Evolutionary conservation across 306 rosid genomes (phyloP), one percentile per base, ranked within the genome.

Genomic region (Sicyos edulis): DNA sequence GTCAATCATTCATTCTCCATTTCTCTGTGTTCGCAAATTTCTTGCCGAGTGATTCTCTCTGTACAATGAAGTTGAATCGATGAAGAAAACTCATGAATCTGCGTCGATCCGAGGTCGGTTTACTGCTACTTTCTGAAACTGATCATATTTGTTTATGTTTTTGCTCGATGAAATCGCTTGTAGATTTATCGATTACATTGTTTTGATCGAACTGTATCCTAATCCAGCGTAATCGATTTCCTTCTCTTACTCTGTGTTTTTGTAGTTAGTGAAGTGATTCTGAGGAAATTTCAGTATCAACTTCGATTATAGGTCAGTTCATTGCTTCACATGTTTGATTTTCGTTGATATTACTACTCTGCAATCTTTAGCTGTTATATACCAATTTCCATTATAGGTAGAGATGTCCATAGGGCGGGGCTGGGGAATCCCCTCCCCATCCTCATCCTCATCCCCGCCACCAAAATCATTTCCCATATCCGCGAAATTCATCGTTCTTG

Each of bases 211-310:
- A 68, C 29, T 45, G 1, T 66, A 54, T 66, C 37, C 71, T 6
- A 19, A 44, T 66, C 54, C 71, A 5, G 20, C 11, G 66, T 29
- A 52, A 19, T 54, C 32, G 32, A 12, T 52, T 44, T 52, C 61
- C 3, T 4, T 9, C 19, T 15, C 19, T 5, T 32, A 32, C n/a
- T 1, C 47, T 50, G n/a, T 37, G 16, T 34, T 6, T 32, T 4
- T 66, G 54, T 45, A 12, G 54, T 49, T 45, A 11, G 54, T 9
- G 21, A 0, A 66, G 71, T 66, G 71, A 65, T 65, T 44, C 71
- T 68, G 56, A 68, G 51, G 73, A 24, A 49, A 69, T 4, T 69
- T 21, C 44, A 50, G 73, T 40, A 45, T 66, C 57, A 49, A 68
- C 21, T 68, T 68, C 21, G 12, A 45, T 68, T 37, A 37, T 5